A percentile compares a stretch with the other conserved stretches of the same genome.
phyloP scores from a whole-genome alignment of 768 basidiomycete species.

The Naganishia randhawae region DNA sequence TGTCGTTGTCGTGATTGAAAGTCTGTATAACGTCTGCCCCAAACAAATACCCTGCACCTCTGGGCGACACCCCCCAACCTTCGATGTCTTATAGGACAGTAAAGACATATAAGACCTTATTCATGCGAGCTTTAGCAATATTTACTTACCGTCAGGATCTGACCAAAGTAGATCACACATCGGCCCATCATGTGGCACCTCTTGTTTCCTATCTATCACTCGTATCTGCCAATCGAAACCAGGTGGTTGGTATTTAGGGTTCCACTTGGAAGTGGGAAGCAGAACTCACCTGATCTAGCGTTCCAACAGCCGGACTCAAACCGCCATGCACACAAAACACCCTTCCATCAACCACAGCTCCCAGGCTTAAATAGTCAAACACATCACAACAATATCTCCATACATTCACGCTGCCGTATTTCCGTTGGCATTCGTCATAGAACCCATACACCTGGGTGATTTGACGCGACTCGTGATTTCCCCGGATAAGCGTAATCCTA shows the following conservation, averaged over 20 bases:
- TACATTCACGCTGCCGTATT: constrained; percentile 88
- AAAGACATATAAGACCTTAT: constrained; percentile 53
- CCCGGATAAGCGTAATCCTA: constrained; percentile 81
- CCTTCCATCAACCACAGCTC: constrained; percentile 91
- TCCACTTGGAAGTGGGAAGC: background rate
- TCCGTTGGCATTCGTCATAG: constrained; percentile 87
- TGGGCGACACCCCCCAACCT: constrained; percentile 93
- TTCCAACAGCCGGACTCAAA: constrained; percentile 78
- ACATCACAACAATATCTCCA: constrained; percentile 99
- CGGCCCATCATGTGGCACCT: constrained; percentile 95
- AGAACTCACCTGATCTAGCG: constrained; percentile 74
- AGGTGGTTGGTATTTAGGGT: background rate
- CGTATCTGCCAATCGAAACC: constrained; percentile 62
- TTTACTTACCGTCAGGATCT: constrained; percentile 81
- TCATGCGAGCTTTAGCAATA: background rate
- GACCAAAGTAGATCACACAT: constrained; percentile 99
- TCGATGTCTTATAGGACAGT: constrained; percentile 73
- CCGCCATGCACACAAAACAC: constrained; percentile 98
- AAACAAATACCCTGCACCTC: constrained; percentile 94
- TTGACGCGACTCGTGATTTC: constrained; percentile 95
- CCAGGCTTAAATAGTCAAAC: constrained; percentile 91
- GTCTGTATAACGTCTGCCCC: constrained; percentile 79
- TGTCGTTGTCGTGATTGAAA: constrained; percentile 89
- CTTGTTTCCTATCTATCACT: constrained; percentile 89
- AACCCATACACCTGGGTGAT: constrained; percentile 75